Evolutionary conservation across 2,329 filamentous ascomycete genomes (phyloP).

Genomic region (Chaetomium sp.): DNA sequence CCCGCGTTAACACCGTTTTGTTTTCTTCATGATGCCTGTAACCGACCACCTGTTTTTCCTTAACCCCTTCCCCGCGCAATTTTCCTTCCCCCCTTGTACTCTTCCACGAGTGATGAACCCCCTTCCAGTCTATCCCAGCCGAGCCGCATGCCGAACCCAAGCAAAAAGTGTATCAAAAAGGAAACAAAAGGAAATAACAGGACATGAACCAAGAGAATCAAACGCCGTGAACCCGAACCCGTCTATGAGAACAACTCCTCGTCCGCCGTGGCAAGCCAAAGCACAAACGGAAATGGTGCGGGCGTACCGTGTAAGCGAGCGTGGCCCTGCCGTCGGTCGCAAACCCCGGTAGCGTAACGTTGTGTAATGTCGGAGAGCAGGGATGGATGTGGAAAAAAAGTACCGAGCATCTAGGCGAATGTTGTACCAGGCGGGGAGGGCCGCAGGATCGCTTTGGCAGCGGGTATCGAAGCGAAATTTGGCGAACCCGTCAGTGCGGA

Average conservation of each 20-base stretch:
- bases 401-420: constrained; percentile 20
- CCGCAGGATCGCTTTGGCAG: constrained; percentile 24
- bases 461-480: constrained; percentile 26
- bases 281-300: constrained; percentile 3
- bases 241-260: constrained; percentile 16
- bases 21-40: constrained; percentile 12
- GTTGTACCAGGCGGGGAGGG: constrained; percentile 13
- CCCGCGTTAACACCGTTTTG: not conserved
- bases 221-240: not conserved
- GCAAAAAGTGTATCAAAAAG: constrained; percentile 12
- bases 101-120: constrained; percentile 10
- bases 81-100: constrained; percentile 9
- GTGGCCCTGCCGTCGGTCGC: constrained; percentile 9
- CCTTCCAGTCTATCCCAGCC: constrained; percentile 22
- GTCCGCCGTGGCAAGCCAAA: not conserved
- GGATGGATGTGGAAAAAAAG: constrained; percentile 11
- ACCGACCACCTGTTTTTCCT: constrained; percentile 16
- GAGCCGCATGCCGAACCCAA: constrained; percentile 9
- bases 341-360: constrained; percentile 6
- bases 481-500: constrained; percentile 17
- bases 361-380: constrained; percentile 9
- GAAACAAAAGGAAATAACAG: not conserved
- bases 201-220: not conserved
- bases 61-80: constrained; percentile 3
- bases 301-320: constrained; percentile 5